Conservation (phyloP, 257 asterid genomes). For the Capsicum chinense region DNA sequence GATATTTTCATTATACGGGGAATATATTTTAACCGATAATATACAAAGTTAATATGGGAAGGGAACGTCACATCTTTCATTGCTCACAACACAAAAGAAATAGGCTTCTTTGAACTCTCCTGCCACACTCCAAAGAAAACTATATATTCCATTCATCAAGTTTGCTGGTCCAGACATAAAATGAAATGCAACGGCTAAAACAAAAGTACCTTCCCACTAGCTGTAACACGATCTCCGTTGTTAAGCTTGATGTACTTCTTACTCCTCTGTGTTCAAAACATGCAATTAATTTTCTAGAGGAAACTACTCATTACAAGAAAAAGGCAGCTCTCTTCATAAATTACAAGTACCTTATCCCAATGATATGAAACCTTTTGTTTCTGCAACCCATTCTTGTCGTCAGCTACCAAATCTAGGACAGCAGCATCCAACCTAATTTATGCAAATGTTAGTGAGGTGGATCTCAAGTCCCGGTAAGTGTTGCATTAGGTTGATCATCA, state of each 20-base stretch:
- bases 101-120: neutral
- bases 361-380: slow-evolving; percentile 82
- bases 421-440: slow-evolving; percentile 83
- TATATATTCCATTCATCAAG: slow-evolving; percentile 3
- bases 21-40: neutral
- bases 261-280: slow-evolving; percentile 65
- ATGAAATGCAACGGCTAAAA: neutral
- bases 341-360: slow-evolving; percentile 85
- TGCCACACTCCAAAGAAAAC: neutral
- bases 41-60: neutral
- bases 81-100: neutral
- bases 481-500: neutral
- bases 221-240: slow-evolving; percentile 92
- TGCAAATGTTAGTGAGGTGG: neutral
- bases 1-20: neutral
- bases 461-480: neutral
- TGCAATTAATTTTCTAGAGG: slow-evolving; percentile 6
- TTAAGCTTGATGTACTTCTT: slow-evolving; percentile 91
- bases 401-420: slow-evolving; percentile 88
- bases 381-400: slow-evolving; percentile 65
- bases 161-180: slow-evolving; percentile 24
- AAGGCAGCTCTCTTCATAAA: slow-evolving; percentile 14
- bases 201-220: slow-evolving; percentile 86
- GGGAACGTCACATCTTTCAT: neutral
- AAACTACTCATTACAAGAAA: neutral